These are phyloP conservation scores for Celoporthe dispersa DNA, from an alignment of 2,329 filamentous ascomycete species.

Conservation along the genomic window DNA sequence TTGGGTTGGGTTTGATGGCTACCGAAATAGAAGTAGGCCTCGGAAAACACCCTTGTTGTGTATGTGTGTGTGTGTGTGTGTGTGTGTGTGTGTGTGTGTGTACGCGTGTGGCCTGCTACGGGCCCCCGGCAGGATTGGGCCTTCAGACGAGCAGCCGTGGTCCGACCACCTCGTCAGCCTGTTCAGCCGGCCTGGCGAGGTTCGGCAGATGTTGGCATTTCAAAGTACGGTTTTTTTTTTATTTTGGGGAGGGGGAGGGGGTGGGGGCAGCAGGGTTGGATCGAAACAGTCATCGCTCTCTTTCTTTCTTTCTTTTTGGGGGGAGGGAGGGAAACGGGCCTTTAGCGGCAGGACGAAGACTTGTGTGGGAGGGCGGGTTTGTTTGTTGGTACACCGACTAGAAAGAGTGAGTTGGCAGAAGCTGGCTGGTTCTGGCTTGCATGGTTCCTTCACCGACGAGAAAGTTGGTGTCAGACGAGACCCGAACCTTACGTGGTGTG, in stretches of 20 bases:
- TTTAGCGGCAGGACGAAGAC: neutral
- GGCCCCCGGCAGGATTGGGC: neutral
- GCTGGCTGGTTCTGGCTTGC: neutral
- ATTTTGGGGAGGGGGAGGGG: too few relatives aligned
- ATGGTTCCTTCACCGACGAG: slow-evolving; percentile 1
- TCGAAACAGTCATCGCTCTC: neutral
- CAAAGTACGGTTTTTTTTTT: neutral
- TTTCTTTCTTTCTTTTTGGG: too few relatives aligned
- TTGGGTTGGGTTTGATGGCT: neutral
- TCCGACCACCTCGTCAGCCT: slow-evolving; percentile 1
- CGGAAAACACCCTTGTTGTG: neutral
- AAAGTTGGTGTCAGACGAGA: neutral
- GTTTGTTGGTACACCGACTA: neutral
- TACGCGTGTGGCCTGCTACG: neutral
- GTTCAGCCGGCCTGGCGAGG: slow-evolving; percentile 1
- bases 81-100: neutral
- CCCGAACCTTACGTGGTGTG: neutral
- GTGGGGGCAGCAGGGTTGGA: neutral
- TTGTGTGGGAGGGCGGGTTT: neutral
- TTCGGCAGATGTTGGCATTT: neutral
- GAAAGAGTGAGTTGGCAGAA: neutral
- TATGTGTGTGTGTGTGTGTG: neutral
- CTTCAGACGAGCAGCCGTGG: neutral
- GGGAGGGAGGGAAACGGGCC: neutral
- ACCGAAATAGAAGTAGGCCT: slow-evolving; percentile 6